These are phyloP conservation scores for Zasmidium angulare DNA, from an alignment of 2,329 filamentous ascomycete genomes.

Conservation along the genomic window DNA sequence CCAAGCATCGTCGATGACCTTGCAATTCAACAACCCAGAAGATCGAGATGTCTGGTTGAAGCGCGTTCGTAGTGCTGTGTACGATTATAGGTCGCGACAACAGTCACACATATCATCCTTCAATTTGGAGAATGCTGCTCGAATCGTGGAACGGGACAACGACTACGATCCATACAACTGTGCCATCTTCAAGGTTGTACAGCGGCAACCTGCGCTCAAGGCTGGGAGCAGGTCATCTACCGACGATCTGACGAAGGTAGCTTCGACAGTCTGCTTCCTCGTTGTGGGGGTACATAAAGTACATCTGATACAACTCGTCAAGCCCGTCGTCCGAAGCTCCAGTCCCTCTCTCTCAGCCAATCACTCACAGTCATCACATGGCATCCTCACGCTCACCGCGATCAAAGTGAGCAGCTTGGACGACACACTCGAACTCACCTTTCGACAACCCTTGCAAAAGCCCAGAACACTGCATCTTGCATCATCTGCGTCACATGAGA, in stretches of 20 bases:
- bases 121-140: constrained; percentile 62
- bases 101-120: constrained; percentile 56
- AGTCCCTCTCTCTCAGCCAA: constrained; percentile 52
- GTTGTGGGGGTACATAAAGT: constrained; percentile 69
- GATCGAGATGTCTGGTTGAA: constrained; percentile 67
- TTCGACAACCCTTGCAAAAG: constrained; percentile 56
- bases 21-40: constrained; percentile 63
- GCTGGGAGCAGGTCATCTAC: constrained; percentile 57
- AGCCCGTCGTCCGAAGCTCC: constrained; percentile 54
- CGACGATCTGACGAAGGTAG: constrained; percentile 65
- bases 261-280: constrained; percentile 66
- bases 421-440: constrained; percentile 66
- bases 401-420: constrained; percentile 62
- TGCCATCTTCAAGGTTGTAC: constrained; percentile 67
- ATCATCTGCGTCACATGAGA: constrained; percentile 63
- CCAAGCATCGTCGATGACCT: constrained; percentile 61
- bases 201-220: constrained; percentile 58
- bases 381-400: constrained; percentile 62
- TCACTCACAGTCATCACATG: constrained; percentile 56
- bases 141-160: constrained; percentile 62
- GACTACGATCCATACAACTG: constrained; percentile 70
- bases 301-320: constrained; percentile 66
- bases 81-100: constrained; percentile 54
- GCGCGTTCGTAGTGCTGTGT: constrained; percentile 60
- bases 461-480: constrained; percentile 60